Evolutionary conservation across 768 basidiomycete genomes (phyloP).

Genomic region (Lentinula guzmanii): DNA sequence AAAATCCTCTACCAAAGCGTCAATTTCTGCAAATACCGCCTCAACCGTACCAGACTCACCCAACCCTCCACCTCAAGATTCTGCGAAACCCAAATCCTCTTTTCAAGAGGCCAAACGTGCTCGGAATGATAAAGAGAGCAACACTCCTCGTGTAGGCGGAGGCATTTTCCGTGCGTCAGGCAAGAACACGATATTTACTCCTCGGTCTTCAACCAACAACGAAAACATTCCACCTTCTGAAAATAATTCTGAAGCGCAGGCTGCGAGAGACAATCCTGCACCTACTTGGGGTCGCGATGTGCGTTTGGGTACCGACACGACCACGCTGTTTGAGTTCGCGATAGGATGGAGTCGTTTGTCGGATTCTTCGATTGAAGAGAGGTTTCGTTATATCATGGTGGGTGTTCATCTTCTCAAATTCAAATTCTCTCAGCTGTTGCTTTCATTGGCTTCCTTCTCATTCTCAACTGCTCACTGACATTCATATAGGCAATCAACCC

Average conservation of each 20-base stretch:
- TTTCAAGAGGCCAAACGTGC: conserved; percentile 57
- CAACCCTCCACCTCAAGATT: conserved; percentile 8
- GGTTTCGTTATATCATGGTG: conserved; percentile 58
- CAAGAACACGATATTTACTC: conserved; percentile 49
- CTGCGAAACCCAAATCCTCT: conserved; percentile 15
- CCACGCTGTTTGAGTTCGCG: conserved; percentile 58
- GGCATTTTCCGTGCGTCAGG: conserved; percentile 70
- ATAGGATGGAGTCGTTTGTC: conserved; percentile 45
- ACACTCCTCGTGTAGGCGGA: conserved; percentile 45
- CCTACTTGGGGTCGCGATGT: conserved; percentile 4
- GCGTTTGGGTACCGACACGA: conserved; percentile 14
- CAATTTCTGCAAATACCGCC: neutral
- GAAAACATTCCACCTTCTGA: conserved; percentile 6
- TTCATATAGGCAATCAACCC: conserved; percentile 47
- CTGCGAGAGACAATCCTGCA: neutral
- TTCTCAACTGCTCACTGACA: neutral
- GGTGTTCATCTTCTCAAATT: conserved; percentile 14
- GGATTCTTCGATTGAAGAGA: conserved; percentile 29
- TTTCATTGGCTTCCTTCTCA: neutral
- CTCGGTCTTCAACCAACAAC: conserved; percentile 14
- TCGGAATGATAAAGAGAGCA: conserved; percentile 37
- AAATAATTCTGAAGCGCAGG: neutral
- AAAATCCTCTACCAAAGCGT: neutral
- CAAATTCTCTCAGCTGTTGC: neutral
- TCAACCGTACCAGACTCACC: conserved; percentile 12